Evolutionary conservation across 495 filamentous ascomycete genomes (phyloP), one percentile per base, ranked within the genome.

Genomic region (Polyplosphaeria fusca): DNA sequence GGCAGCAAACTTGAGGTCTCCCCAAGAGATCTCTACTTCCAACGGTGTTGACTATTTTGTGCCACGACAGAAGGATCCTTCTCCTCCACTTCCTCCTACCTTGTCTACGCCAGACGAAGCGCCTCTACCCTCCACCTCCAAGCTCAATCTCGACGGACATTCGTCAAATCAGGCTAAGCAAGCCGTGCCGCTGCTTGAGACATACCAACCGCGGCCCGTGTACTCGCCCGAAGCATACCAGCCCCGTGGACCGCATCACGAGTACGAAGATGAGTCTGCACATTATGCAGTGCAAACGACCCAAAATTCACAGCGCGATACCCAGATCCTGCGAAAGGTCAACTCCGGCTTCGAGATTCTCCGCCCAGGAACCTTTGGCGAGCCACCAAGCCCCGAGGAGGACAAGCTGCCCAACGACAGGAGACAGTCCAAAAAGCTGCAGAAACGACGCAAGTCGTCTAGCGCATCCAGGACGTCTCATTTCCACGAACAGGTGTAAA

Each of bases 311-410:
- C 67, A 65, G 42, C 73, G 73, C 0, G 72, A 78, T 13, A 67
- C 77, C 9, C 76, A 79, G 47, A 68, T 77, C 16, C 56, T 79
- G 1, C 74, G 83, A 14, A 79, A 76, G 54, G 78, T 84, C 14
- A 85, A 85, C 55, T 75, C 76, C 9, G 82, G 83, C 4, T 85
- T 86, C 55, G 78, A 84, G 61, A 72, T 86, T 35, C 66, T 85
- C 0, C 75, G 74, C 24, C 80, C 80, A 14, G 83, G 83, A 16
- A 84, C 79, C 4, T 28, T 65, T 13, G 35, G 20, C 22, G 45
- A 35, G 26, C 65, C 52, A 38, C 41, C 30, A 23, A 55, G 50
- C 40, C 28, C 30, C 16, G 46, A 58, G 19, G 55, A 60, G 3
- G 16, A 24, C 28, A 52, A 47, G 28, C 11, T 27, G n/a, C 47